Base-by-base conservation (phyloP, 2,329 filamentous ascomycete species). In the Hyphodiscus sp. region DNA sequence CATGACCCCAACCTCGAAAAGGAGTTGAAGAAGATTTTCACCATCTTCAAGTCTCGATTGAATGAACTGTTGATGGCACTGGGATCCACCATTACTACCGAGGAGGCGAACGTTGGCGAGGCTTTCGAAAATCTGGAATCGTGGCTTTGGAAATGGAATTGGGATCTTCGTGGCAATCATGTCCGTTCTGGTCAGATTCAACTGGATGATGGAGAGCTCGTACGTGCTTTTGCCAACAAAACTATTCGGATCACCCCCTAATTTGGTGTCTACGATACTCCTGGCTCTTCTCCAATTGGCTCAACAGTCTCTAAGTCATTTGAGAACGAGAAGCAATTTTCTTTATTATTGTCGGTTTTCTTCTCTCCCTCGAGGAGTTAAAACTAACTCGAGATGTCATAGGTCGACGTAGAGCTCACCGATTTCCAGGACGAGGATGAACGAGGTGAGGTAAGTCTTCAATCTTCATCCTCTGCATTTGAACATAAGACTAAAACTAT, bases 161-260 rank as follows among this genome's bases (percentile, higher is more conserved):
- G 81, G 82, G 78, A 84, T 51, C 65, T 85, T 13, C 65, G 73
- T 16, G 74, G 70, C 8, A 72, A 78, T 53, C 79, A 78, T 57
- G 63, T 79, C 6, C 70, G 76, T 3, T 69, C 69, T 19, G 77
- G 77, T 1, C 73, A 69, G 50, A 65, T 77, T 23, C 78, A 75
- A 69, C 69, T 79, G 47, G 77, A 81, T 55, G 77, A 80, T 59
- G 75, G 78, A 23, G 73, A 80, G 65, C 63, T 57, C 13, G 47
- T 38, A 38, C 5, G 33, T 38, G 23, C 23, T 26, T 38, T 15
- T n/a, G 4, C 16, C 33, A 38, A 38, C 33, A n/a, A 38, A 13
- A 38, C 33, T n/a, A 13, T 38, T 4, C 33, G 33, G 4, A 15
- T 13, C 4, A 38, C 11, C 13, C 19, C 23, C 19, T 26, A 33